Evolutionary conservation across 2,329 filamentous ascomycete genomes (phyloP).

Genomic region (Xylaria sp.): DNA sequence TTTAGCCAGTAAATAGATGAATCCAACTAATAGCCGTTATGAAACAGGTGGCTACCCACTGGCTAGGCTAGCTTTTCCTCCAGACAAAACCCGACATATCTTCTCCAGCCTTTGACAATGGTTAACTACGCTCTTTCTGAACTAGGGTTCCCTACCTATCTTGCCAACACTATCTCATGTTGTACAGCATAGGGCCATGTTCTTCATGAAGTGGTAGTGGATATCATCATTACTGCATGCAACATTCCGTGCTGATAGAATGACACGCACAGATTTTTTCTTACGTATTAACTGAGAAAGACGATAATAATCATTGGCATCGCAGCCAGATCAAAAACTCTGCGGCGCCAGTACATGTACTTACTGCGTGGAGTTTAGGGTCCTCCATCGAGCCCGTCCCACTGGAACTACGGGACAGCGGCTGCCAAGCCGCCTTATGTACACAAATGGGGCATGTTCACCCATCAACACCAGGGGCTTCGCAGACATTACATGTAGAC

Average conservation of each 20-base stretch:
- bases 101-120: no score
- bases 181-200: no score
- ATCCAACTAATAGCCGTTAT: neutral
- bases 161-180: neutral
- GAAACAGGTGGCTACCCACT: neutral
- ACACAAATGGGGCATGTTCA: conserved; percentile 17
- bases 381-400: conserved; percentile 30
- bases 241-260: no score
- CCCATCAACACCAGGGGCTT: neutral
- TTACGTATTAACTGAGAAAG: neutral
- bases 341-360: neutral
- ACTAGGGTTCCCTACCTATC: no score
- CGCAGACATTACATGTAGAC: neutral
- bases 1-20: neutral
- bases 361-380: neutral
- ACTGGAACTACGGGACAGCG: conserved; percentile 32
- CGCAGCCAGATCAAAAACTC: neutral
- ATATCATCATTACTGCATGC: no score
- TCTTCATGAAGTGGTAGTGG: no score
- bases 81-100: no score
- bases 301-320: neutral
- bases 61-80: no score
- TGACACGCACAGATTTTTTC: neutral
- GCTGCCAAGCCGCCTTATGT: conserved; percentile 31
- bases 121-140: no score